Conservation (phyloP, 2,329 filamentous ascomycete genomes). For the Biscogniauxia mediterranea region DNA sequence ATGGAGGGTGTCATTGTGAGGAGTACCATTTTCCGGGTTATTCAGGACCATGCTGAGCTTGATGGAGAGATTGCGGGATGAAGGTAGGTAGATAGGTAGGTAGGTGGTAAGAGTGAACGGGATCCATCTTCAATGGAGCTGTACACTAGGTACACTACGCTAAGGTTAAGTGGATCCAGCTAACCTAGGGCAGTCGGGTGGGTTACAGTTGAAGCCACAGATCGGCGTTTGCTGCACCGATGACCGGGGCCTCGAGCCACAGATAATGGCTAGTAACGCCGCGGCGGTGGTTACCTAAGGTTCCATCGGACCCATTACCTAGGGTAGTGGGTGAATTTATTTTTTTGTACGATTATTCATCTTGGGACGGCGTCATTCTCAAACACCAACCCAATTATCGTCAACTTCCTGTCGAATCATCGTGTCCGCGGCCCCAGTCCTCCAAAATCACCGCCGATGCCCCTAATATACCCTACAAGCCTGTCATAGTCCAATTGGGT, state of each 20-base stretch:
- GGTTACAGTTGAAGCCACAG: neutral
- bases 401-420: slow-evolving; percentile 2
- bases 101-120: too few species aligned
- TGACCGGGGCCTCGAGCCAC: neutral
- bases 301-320: too few species aligned
- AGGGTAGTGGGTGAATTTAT: slow-evolving; percentile 5
- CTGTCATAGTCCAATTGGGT: slow-evolving; percentile 32
- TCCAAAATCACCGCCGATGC: slow-evolving; percentile 16
- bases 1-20: slow-evolving; percentile 73
- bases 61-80: too few species aligned
- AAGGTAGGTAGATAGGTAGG: too few species aligned
- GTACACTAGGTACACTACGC: too few species aligned
- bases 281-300: too few species aligned
- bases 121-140: too few species aligned
- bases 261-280: too few species aligned
- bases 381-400: slow-evolving; percentile 1
- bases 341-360: neutral
- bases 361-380: slow-evolving; percentile 10
- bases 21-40: slow-evolving; percentile 61
- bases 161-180: too few species aligned
- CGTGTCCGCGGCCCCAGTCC: neutral
- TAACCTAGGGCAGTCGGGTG: too few species aligned
- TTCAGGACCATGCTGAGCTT: too few species aligned
- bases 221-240: neutral
- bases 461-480: slow-evolving; percentile 13